Base-by-base conservation (phyloP, 1,284 basidiomycete species). In the Melanopsichium pennsylvanicum region DNA sequence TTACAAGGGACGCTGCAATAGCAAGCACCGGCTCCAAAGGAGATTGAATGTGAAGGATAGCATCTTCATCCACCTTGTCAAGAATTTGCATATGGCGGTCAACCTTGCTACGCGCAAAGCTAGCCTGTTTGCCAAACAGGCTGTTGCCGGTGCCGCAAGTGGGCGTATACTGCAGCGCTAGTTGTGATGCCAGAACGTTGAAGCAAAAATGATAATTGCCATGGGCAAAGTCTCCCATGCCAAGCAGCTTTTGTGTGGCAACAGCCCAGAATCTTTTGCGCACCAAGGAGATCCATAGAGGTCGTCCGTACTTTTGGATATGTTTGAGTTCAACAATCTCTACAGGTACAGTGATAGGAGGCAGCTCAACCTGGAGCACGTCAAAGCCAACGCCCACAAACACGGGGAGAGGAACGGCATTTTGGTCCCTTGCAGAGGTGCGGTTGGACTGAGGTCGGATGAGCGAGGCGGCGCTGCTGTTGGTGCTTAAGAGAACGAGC, bases 341-440 rank as follows among this genome's bases (percentile, higher is more conserved):
- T 2, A 11, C 16, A 32, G 42, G 22, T 4, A 11, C 26, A 15
- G 3, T 22, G 8, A 44, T 19, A 4, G 31, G 32, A 4, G 31
- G 19, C 8, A 23, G 31, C 32, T 44, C 42, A 15, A 12, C 13
- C 4, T 32, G 19, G 21, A 44, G 42, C 19, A 44, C 42, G n/a
- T 44, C 42, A 18, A 44, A 44, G 8, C 42, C 32, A 9, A 44
- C 42, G 27, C 42, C 42, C 11, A 34, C 31, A 35, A 44, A 44
- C 2, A 32, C 35, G 27, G 42, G 42, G 15, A 44, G 13, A n/a
- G 42, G 19, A 4, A 34, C 32, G 19, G 42, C 19, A 3, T 18
- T 23, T 16, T 29, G 7, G 25, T 29, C 13, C 4, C 39, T n/a
- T 13, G 12, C 18, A 3, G 39, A 41, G 4, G 25, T n/a, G 26